Percentiles rank a stretch among this genome's conserved stretches.
Conservation (phyloP, 2,329 filamentous ascomycete genomes). For the Allantophomopsis cytisporea region DNA sequence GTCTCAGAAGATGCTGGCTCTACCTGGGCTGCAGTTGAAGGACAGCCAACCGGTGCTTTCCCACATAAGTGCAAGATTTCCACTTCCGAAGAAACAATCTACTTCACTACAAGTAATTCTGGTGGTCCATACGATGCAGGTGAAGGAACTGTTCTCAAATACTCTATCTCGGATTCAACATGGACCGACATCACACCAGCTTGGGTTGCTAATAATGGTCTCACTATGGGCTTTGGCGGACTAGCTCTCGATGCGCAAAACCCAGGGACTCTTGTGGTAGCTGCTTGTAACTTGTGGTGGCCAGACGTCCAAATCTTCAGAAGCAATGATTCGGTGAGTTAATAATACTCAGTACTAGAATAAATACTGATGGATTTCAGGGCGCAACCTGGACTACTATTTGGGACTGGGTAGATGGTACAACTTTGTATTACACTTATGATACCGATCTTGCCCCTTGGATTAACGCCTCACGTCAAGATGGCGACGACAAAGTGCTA, state of each 20-base stretch:
- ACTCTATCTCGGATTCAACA: slow-evolving; percentile 29
- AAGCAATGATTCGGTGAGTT: slow-evolving; percentile 37
- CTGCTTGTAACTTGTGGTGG: slow-evolving; percentile 43
- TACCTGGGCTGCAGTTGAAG: slow-evolving; percentile 35
- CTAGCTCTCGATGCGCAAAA: slow-evolving; percentile 36
- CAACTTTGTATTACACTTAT: background rate
- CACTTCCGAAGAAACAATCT: slow-evolving; percentile 35
- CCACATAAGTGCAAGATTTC: slow-evolving; percentile 39
- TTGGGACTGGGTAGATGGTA: background rate
- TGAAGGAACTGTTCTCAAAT: slow-evolving; percentile 37
- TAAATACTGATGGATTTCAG: background rate
- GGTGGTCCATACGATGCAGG: slow-evolving; percentile 43
- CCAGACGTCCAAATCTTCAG: slow-evolving; percentile 42
- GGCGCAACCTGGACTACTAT: background rate
- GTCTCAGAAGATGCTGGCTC: slow-evolving; percentile 37
- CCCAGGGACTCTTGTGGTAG: slow-evolving; percentile 41
- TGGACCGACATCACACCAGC: slow-evolving; percentile 45
- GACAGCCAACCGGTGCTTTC: slow-evolving; percentile 34
- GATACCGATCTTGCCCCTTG: slow-evolving; percentile 1
- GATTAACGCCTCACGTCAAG: slow-evolving; percentile 6
- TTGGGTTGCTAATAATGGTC: slow-evolving; percentile 21
- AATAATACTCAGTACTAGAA: slow-evolving; percentile 4
- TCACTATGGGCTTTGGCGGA: slow-evolving; percentile 41
- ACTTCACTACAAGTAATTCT: slow-evolving; percentile 39
- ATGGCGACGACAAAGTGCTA: slow-evolving; percentile 16